These are phyloP conservation scores for Colletotrichum endophyticum DNA, from an alignment of 2,329 filamentous ascomycete genomes.

Conservation along the genomic window DNA sequence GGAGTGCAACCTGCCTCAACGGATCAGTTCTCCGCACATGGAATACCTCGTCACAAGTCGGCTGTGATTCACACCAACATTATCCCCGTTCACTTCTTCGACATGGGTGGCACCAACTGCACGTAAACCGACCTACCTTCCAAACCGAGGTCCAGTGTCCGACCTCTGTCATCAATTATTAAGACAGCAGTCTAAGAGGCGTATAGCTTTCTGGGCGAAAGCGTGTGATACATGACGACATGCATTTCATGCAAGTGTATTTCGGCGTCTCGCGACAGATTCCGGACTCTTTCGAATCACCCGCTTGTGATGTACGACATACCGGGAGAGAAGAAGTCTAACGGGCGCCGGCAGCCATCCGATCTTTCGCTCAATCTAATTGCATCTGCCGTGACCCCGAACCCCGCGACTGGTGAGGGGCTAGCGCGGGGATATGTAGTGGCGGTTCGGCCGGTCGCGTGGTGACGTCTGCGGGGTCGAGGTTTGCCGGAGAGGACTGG, in stretches of 20 bases:
- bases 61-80: background rate
- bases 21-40: background rate
- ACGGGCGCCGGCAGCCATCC: background rate
- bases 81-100: background rate
- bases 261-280: background rate
- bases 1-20: background rate
- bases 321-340: background rate
- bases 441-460: background rate
- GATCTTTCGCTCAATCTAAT: background rate
- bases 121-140: background rate
- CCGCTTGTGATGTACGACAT: background rate
- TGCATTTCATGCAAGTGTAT: background rate
- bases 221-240: background rate
- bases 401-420: conserved; percentile 4
- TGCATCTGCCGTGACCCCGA: background rate
- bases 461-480: conserved; percentile 8
- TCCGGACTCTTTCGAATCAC: background rate
- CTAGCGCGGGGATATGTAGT: background rate
- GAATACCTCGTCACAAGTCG: background rate
- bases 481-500: background rate
- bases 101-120: background rate
- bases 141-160: background rate
- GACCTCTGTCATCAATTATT: background rate
- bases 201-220: background rate
- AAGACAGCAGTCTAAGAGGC: background rate